A percentile compares a stretch with the other conserved stretches of the same genome.
Evolutionary conservation across 371 early-diverging fungal genomes (phyloP).

Genomic region (Phascolomyces articulosus): DNA sequence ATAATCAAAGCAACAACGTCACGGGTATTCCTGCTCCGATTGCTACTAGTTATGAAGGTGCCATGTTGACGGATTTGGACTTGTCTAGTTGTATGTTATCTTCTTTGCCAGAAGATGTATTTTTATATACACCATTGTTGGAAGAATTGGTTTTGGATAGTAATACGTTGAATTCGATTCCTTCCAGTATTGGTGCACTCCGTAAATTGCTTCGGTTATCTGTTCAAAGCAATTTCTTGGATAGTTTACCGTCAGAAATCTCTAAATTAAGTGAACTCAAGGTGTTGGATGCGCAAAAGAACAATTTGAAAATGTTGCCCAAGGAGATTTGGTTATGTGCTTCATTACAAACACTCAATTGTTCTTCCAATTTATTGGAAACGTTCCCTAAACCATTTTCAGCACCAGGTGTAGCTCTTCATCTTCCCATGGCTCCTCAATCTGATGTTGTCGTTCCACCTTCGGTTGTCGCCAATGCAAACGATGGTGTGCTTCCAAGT

Average conservation of each 20-base stretch:
- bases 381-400: slow-evolving; percentile 40
- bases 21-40: neutral
- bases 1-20: neutral
- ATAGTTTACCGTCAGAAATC: slow-evolving; percentile 41
- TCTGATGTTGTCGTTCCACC: slow-evolving; percentile 27
- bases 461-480: slow-evolving; percentile 16
- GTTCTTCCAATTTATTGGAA: slow-evolving; percentile 74
- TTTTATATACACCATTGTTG: slow-evolving; percentile 59
- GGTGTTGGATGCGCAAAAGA: slow-evolving; percentile 38
- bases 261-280: slow-evolving; percentile 35
- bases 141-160: slow-evolving; percentile 71
- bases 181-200: slow-evolving; percentile 67
- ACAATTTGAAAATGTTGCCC: slow-evolving; percentile 77
- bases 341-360: slow-evolving; percentile 62
- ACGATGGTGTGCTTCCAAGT: slow-evolving; percentile 18
- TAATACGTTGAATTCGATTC: slow-evolving; percentile 77
- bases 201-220: slow-evolving; percentile 59
- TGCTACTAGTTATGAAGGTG: neutral
- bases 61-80: slow-evolving; percentile 59
- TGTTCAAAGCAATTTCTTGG: slow-evolving; percentile 61
- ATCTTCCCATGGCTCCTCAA: slow-evolving; percentile 26
- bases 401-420: slow-evolving; percentile 30
- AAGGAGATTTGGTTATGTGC: slow-evolving; percentile 84
- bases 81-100: slow-evolving; percentile 77
- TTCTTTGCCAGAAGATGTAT: slow-evolving; percentile 69